Conservation (phyloP, 768 basidiomycete genomes). For the Flagelloscypha sp. region DNA sequence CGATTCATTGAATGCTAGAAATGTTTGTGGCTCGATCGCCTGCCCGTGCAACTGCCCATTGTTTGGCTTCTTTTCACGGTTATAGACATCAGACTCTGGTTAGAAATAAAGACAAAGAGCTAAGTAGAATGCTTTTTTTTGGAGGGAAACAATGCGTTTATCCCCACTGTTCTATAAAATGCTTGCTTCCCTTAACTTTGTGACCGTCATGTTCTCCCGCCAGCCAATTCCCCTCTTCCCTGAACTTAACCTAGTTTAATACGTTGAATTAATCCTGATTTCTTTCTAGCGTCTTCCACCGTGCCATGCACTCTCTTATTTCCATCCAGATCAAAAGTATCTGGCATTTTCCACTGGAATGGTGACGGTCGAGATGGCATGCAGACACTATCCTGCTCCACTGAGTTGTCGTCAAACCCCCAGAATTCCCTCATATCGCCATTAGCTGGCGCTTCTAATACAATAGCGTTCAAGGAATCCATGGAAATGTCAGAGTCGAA, state of each 20-base stretch:
- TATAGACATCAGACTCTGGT: too few species aligned
- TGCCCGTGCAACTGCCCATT: too few species aligned
- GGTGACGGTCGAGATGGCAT: slow-evolving; percentile 26
- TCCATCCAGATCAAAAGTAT: slow-evolving; percentile 27
- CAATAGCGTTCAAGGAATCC: slow-evolving; percentile 45
- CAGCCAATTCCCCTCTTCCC: too few species aligned
- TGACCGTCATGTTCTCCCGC: too few species aligned
- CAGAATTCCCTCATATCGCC: slow-evolving; percentile 35
- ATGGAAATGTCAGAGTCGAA: slow-evolving; percentile 57
- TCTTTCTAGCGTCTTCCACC: slow-evolving; percentile 31
- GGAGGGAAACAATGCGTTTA: too few species aligned
- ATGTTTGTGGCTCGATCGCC: too few species aligned
- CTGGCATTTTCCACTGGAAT: slow-evolving; percentile 30
- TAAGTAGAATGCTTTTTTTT: too few species aligned
- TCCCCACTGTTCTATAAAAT: too few species aligned
- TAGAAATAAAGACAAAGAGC: too few species aligned
- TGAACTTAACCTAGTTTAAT: slow-evolving; percentile 30
- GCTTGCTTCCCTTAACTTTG: too few species aligned
- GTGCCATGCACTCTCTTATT: slow-evolving; percentile 18
- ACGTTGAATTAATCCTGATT: slow-evolving; percentile 30
- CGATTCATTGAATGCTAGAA: too few species aligned
- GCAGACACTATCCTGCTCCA: slow-evolving; percentile 31
- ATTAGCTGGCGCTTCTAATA: slow-evolving; percentile 30
- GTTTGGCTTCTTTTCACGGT: too few species aligned
- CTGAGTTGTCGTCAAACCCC: slow-evolving; percentile 44